Evolutionary conservation across 805 yeast species (phyloP).

Genomic region (Yarrowia phangngaensis): DNA sequence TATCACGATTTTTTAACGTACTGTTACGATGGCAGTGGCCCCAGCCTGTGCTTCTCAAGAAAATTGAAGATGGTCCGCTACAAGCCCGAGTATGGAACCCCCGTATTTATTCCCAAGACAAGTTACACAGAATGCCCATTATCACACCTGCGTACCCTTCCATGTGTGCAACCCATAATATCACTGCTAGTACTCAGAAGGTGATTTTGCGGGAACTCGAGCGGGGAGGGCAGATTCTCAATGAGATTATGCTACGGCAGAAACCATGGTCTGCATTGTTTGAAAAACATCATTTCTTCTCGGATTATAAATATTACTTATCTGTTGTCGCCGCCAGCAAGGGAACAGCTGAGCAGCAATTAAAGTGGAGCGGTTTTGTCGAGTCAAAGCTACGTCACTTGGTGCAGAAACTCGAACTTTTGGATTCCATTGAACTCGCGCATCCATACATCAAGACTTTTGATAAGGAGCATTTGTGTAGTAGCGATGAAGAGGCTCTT

Average conservation of each 20-base stretch:
- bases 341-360: constrained; percentile 73
- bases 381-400: constrained; percentile 80
- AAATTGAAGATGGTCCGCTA: constrained; percentile 93
- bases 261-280: constrained; percentile 73
- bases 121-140: constrained; percentile 93
- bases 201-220: constrained; percentile 74
- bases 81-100: constrained; percentile 98
- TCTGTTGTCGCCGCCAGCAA: constrained; percentile 75
- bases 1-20: constrained; percentile 84
- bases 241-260: constrained; percentile 59
- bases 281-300: constrained; percentile 75
- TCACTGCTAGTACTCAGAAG: constrained; percentile 80
- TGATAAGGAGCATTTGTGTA: constrained; percentile 50
- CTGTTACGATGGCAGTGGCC: constrained; percentile 96
- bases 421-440: constrained; percentile 72
- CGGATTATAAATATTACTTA: constrained; percentile 77
- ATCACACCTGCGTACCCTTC: constrained; percentile 98
- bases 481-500: constrained; percentile 52
- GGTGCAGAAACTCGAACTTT: constrained; percentile 76
- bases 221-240: constrained; percentile 70
- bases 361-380: constrained; percentile 88
- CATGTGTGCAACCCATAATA: constrained; percentile 98
- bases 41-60: constrained; percentile 89
- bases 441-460: constrained; percentile 87
- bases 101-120: constrained; percentile 78